A percentile compares a stretch with the other conserved stretches of the same genome.
These are phyloP conservation scores for Pulveroboletus sp. DNA, from an alignment of 1,284 basidiomycete species.

Conservation along the genomic window DNA sequence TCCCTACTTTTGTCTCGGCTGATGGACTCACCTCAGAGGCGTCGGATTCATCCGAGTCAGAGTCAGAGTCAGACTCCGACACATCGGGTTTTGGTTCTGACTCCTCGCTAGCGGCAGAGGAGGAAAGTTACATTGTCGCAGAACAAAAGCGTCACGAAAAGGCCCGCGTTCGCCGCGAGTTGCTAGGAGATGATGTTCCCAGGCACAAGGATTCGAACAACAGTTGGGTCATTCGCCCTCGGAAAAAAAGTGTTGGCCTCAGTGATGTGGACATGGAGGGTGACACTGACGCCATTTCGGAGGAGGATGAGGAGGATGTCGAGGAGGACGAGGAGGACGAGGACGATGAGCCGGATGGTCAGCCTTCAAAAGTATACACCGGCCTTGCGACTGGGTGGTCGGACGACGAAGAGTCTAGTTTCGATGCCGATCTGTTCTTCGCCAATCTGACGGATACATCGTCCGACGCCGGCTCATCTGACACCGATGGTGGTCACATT, in stretches of 20 bases:
- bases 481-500: conserved; percentile 34
- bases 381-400: conserved; percentile 68
- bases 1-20: conserved; percentile 70
- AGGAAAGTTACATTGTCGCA: conserved; percentile 54
- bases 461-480: conserved; percentile 35
- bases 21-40: conserved; percentile 49
- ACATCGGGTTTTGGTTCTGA: conserved; percentile 50
- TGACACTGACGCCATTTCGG: conserved; percentile 44
- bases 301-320: conserved; percentile 48
- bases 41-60: conserved; percentile 40
- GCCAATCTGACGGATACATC: conserved; percentile 59
- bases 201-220: conserved; percentile 47
- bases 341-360: conserved; percentile 43
- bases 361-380: conserved; percentile 44
- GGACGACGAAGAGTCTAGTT: conserved; percentile 67
- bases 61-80: conserved; percentile 30
- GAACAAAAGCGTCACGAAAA: conserved; percentile 44
- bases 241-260: conserved; percentile 62
- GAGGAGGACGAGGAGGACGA: conserved; percentile 40
- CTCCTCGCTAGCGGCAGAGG: conserved; percentile 56
- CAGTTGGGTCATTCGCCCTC: conserved; percentile 64
- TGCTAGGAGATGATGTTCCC: conserved; percentile 48
- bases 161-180: conserved; percentile 50
- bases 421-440: conserved; percentile 78
- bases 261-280: conserved; percentile 57